phyloP scores from a whole-genome alignment of 768 basidiomycete genomes.

The Lentinula aciculospora region DNA sequence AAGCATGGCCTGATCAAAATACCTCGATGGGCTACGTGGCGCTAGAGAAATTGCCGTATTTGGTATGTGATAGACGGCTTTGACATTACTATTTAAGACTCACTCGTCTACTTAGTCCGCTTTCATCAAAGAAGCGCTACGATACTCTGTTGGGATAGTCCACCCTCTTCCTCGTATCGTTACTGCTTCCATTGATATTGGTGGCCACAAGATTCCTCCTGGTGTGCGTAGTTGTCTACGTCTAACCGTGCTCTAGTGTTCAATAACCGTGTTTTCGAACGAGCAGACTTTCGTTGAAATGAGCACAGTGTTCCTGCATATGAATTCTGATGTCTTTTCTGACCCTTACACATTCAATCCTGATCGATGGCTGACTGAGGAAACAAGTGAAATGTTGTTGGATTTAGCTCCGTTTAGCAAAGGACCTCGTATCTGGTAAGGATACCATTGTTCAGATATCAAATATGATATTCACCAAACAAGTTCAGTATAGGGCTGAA shows the following conservation, averaged over 20 bases:
- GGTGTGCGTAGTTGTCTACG: conserved; percentile 23
- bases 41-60: conserved; percentile 31
- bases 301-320: conserved; percentile 33
- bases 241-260: background rate
- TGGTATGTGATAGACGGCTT: conserved; percentile 18
- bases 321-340: conserved; percentile 32
- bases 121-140: conserved; percentile 40
- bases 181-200: conserved; percentile 24
- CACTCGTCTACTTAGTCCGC: conserved; percentile 30
- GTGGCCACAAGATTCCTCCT: conserved; percentile 29
- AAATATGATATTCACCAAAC: background rate
- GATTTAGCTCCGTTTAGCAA: conserved; percentile 38
- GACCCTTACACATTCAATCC: conserved; percentile 33
- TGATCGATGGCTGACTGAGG: conserved; percentile 34
- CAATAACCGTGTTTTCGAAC: too few species aligned
- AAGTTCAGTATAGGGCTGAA: background rate
- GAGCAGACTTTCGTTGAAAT: conserved; percentile 37
- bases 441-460: conserved; percentile 5
- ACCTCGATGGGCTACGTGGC: conserved; percentile 17
- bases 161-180: conserved; percentile 34
- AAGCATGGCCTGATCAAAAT: conserved; percentile 30
- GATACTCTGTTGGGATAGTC: conserved; percentile 34
- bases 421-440: conserved; percentile 36
- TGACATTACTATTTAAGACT: background rate
- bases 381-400: conserved; percentile 31